Conservation (phyloP, 192 early-diverging fungal species). For the Mortierella antarctica region DNA sequence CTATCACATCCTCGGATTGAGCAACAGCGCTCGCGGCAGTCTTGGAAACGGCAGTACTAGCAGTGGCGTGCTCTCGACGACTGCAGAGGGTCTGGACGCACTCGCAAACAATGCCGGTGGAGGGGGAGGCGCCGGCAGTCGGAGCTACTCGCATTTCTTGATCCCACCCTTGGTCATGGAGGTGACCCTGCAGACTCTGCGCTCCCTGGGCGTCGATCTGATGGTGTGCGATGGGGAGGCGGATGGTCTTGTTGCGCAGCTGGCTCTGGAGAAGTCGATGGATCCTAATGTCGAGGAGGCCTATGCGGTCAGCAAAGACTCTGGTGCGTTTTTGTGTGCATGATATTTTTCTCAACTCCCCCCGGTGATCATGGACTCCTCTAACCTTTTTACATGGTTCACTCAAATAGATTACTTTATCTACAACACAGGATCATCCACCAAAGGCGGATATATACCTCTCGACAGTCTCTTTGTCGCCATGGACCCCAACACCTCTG, state of each 20-base stretch:
- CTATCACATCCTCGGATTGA: conserved; percentile 16
- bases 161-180: conserved; percentile 62
- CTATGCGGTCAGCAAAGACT: conserved; percentile 62
- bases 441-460: conserved; percentile 59
- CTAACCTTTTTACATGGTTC: background rate
- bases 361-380: background rate
- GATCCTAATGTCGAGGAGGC: conserved; percentile 37
- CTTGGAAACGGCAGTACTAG: background rate
- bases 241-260: conserved; percentile 54
- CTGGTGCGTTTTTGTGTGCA: conserved; percentile 21
- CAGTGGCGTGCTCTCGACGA: background rate
- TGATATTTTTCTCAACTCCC: background rate
- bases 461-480: conserved; percentile 54
- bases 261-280: conserved; percentile 48
- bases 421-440: conserved; percentile 43
- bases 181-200: conserved; percentile 51
- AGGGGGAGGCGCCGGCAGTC: conserved; percentile 21
- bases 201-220: conserved; percentile 46
- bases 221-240: conserved; percentile 60
- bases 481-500: background rate
- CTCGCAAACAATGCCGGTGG: background rate
- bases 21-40: background rate
- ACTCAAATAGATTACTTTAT: conserved; percentile 54
- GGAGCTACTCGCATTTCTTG: conserved; percentile 48
- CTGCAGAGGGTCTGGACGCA: background rate